phyloP scores from a whole-genome alignment of 352 stramenopile genomes.

The Albugo laibachii region DNA sequence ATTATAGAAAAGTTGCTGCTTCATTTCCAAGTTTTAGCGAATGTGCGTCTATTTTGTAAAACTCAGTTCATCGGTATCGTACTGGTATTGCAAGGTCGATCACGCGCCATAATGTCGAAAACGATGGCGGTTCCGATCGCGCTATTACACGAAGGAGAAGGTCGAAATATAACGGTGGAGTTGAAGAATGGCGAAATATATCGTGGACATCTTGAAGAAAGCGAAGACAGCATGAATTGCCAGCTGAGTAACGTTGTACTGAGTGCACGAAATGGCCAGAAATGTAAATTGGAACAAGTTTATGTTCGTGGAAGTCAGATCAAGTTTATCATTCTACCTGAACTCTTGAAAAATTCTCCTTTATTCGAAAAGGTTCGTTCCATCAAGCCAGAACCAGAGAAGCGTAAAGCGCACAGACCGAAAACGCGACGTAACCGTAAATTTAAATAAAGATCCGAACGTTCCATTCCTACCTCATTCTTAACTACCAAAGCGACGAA shows the following conservation, averaged over 20 bases:
- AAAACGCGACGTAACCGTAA: no score
- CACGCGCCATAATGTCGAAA: constrained; percentile 27
- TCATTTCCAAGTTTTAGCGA: neutral
- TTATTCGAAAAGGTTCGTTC: constrained; percentile 91
- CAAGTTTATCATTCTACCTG: constrained; percentile 92
- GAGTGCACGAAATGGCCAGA: constrained; percentile 69
- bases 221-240: constrained; percentile 95
- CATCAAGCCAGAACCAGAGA: constrained; percentile 23
- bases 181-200: constrained; percentile 82
- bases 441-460: no score
- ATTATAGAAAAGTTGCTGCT: neutral
- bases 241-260: constrained; percentile 84
- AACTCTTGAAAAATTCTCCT: constrained; percentile 94
- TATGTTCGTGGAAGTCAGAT: constrained; percentile 93
- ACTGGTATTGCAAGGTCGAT: neutral
- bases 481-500: no score
- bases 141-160: constrained; percentile 77
- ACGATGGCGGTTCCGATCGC: constrained; percentile 61
- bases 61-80: no score
- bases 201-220: constrained; percentile 56
- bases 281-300: constrained; percentile 69
- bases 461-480: no score
- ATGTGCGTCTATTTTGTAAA: no score
- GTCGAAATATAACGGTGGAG: constrained; percentile 66
- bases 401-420: no score